Conservation (phyloP, 2,329 filamentous ascomycete species). For the Colletotrichum lindemuthianum region DNA sequence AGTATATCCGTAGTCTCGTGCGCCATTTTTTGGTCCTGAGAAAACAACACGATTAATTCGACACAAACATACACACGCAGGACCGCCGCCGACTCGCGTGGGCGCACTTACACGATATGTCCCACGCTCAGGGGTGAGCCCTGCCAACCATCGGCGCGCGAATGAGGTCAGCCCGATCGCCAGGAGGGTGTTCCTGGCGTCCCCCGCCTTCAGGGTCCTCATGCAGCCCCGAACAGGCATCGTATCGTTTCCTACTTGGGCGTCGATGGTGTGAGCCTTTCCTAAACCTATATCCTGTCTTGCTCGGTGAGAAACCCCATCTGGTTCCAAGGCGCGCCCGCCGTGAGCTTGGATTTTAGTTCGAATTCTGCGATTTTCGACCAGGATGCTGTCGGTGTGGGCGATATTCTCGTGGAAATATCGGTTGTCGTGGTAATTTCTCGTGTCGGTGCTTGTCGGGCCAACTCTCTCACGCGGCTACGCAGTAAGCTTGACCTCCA, state of each 20-base stretch:
- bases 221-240: constrained; percentile 79
- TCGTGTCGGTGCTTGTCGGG: constrained; percentile 79
- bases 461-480: constrained; percentile 86
- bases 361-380: constrained; percentile 79
- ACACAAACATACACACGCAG: constrained; percentile 3
- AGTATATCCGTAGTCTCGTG: too few relatives aligned
- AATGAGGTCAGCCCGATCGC: constrained; percentile 16
- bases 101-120: constrained; percentile 9
- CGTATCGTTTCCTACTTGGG: constrained; percentile 83
- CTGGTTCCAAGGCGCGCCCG: constrained; percentile 86
- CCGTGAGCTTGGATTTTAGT: constrained; percentile 87
- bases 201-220: constrained; percentile 28
- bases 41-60: too few relatives aligned
- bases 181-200: constrained; percentile 17
- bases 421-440: constrained; percentile 90
- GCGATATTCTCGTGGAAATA: constrained; percentile 95
- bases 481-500: constrained; percentile 73
- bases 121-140: constrained; percentile 1
- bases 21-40: too few relatives aligned
- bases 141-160: constrained; percentile 10
- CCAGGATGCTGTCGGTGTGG: constrained; percentile 76
- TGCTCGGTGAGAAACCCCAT: constrained; percentile 89
- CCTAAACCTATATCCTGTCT: constrained; percentile 88
- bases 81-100: constrained; percentile 12
- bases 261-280: constrained; percentile 81